A percentile compares a stretch with the other conserved stretches of the same genome.
phyloP scores from a whole-genome alignment of 1,139 yeast genomes.

The Yamadazyma diospyri region DNA sequence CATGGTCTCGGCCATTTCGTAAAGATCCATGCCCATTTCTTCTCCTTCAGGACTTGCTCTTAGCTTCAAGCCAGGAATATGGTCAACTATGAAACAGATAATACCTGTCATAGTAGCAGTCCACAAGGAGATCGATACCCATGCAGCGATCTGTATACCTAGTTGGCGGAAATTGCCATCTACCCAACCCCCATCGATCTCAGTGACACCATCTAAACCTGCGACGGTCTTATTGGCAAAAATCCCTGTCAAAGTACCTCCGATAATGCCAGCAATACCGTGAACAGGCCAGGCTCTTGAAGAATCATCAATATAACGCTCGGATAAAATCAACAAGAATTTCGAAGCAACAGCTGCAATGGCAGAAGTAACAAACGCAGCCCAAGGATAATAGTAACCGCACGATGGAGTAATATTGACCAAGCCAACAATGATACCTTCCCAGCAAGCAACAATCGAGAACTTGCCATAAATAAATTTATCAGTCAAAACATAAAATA shows the following conservation, averaged over 20 bases:
- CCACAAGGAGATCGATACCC: slow-evolving; percentile 73
- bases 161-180: slow-evolving; percentile 86
- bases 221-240: slow-evolving; percentile 93
- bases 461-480: slow-evolving; percentile 52
- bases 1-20: slow-evolving; percentile 27
- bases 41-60: slow-evolving; percentile 79
- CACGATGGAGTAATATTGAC: slow-evolving; percentile 98
- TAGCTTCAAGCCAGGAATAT: slow-evolving; percentile 75
- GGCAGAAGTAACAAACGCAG: slow-evolving; percentile 79
- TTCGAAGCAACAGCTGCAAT: slow-evolving; percentile 76
- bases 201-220: slow-evolving; percentile 60
- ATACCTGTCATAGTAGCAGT: slow-evolving; percentile 73
- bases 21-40: slow-evolving; percentile 61
- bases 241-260: slow-evolving; percentile 81
- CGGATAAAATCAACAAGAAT: slow-evolving; percentile 77
- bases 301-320: slow-evolving; percentile 84
- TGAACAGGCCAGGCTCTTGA: slow-evolving; percentile 90
- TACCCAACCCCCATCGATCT: slow-evolving; percentile 86
- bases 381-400: slow-evolving; percentile 90
- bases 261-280: slow-evolving; percentile 90
- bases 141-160: slow-evolving; percentile 90
- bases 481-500: slow-evolving; percentile 82
- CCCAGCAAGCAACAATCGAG: slow-evolving; percentile 92
- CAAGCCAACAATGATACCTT: slow-evolving; percentile 91
- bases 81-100: slow-evolving; percentile 68